Base-by-base conservation (phyloP, 768 basidiomycete genomes). In the Boletus reticuloceps region DNA sequence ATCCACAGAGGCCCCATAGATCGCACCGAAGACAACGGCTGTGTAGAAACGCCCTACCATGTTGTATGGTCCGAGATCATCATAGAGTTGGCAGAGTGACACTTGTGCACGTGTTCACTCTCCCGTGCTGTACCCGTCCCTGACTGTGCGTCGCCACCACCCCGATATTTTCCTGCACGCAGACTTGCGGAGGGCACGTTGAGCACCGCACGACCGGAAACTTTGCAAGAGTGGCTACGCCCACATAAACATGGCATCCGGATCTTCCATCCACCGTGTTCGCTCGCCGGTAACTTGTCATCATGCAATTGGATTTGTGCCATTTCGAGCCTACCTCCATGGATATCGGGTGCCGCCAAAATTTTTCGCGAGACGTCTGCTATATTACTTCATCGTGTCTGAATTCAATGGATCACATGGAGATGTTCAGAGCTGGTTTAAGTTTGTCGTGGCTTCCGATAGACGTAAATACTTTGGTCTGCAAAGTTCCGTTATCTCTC, bases 211-310 rank as follows among this genome's bases (percentile, higher is more conserved):
- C 36, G 36, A 51, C 52, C 45, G 45, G 45, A 51, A 50, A 53
- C 47, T 20, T 50, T 32, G 20, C 56, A 34, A 42, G 40, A 22
- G 19, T n/a, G 38, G 51, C 46, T 52, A 65, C 31, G 31, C 37
- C n/a, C n/a, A 44, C 55, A 48, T 29, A 16, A 2, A 46, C 60
- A 65, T 42, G 63, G 47, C 60, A 48, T 46, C 43, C 66, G 66
- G 65, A 68, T 68, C 65, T 58, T 59, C 51, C 43, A 22, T 38
- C 17, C 59, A 56, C 56, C 65, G 56, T 61, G 59, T 59, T 54
- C 32, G 51, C 55, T 60, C 52, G 6, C 34, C 57, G 55, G 63
- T n/a, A 46, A 55, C 58, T 44, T 57, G 60, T 50, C 52, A 54
- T 65, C 48, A 27, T 42, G 40, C 49, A 53, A 47, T 54, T 46